A percentile compares a stretch with the other conserved stretches of the same genome.
phyloP scores from a whole-genome alignment of 768 basidiomycete species.

The Russula sp. region DNA sequence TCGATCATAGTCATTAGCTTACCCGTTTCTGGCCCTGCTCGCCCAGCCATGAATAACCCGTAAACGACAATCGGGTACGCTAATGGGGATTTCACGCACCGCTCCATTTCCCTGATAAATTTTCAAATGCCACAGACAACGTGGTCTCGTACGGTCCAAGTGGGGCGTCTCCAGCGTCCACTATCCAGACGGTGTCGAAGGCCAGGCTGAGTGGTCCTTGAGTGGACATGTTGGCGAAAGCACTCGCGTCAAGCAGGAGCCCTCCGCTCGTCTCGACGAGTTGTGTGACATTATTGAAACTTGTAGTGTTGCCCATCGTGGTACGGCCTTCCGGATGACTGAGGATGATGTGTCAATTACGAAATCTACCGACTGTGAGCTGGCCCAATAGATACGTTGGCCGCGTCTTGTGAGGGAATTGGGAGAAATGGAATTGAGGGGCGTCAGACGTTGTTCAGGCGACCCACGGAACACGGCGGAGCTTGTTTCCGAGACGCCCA shows the following conservation, averaged over 20 bases:
- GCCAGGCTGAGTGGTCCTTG: constrained; percentile 9
- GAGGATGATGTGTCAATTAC: neutral
- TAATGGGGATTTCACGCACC: constrained; percentile 7
- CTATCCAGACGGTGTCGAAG: constrained; percentile 20
- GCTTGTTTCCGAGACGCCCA: neutral
- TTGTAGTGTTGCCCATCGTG: constrained; percentile 15
- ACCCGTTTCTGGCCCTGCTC: constrained; percentile 22
- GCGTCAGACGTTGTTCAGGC: neutral
- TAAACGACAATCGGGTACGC: constrained; percentile 2
- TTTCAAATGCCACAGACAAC: constrained; percentile 8
- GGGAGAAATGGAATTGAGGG: neutral
- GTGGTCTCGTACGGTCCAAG: constrained; percentile 15
- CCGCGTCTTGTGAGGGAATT: neutral
- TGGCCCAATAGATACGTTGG: neutral
- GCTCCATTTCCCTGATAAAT: constrained; percentile 18
- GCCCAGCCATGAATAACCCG: neutral
- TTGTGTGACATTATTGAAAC: constrained; percentile 16
- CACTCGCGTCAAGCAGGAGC: constrained; percentile 20
- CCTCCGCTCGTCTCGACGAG: constrained; percentile 13
- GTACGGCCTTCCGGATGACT: neutral
- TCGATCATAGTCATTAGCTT: constrained; percentile 9
- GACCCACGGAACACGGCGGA: neutral
- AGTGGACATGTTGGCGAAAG: constrained; percentile 8
- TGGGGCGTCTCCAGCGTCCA: constrained; percentile 5
- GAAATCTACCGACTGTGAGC: neutral